Conservation (phyloP, 345 rosid genomes). For the Populus deltoides region DNA sequence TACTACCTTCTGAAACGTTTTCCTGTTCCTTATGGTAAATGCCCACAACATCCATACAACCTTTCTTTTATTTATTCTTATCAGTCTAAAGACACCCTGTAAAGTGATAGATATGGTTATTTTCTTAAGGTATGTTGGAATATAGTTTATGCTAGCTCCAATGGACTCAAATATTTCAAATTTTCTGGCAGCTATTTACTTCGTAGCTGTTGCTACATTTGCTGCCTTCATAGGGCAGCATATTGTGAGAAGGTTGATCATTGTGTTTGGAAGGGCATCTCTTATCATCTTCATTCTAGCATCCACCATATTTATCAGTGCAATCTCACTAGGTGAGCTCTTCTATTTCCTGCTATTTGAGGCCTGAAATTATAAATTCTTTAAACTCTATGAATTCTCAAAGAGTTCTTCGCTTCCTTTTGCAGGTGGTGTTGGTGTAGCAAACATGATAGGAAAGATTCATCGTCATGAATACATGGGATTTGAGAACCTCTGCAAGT, state of each 20-base stretch:
- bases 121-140: not conserved
- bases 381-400: not conserved
- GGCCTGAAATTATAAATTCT: not conserved
- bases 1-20: slow-evolving; percentile 55
- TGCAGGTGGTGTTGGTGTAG: slow-evolving; percentile 51
- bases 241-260: slow-evolving; percentile 39
- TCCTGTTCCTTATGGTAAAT: slow-evolving; percentile 50
- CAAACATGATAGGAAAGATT: slow-evolving; percentile 40
- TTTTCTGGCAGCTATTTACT: slow-evolving; percentile 42
- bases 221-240: slow-evolving; percentile 51
- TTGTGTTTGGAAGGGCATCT: slow-evolving; percentile 47
- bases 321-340: slow-evolving; percentile 46
- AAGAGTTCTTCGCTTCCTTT: not conserved
- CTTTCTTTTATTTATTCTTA: not conserved
- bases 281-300: slow-evolving; percentile 53
- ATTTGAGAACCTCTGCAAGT: slow-evolving; percentile 50
- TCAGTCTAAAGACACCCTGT: not conserved
- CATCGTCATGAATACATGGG: slow-evolving; percentile 44
- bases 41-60: not conserved
- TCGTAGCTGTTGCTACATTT: slow-evolving; percentile 36
- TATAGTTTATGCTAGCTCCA: not conserved
- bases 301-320: slow-evolving; percentile 45
- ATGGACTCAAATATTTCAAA: not conserved
- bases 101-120: not conserved
- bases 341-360: too few species aligned